Evolutionary conservation across 805 yeast species (phyloP).

Genomic region (Metschnikowia sp.): DNA sequence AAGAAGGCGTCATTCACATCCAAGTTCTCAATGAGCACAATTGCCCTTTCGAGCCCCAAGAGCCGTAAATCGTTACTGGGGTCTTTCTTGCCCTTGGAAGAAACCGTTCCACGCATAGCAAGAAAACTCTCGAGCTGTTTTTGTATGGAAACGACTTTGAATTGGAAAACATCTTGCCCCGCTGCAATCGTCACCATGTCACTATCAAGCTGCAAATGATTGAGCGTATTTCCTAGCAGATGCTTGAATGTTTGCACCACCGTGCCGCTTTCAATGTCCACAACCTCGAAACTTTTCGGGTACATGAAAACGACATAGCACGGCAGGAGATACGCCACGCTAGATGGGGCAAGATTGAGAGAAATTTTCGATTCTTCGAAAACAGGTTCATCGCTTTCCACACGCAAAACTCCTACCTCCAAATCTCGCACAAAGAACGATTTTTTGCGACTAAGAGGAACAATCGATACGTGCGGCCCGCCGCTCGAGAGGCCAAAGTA

Average conservation of each 20-base stretch:
- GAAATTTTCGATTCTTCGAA: constrained; percentile 22
- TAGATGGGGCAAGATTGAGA: constrained; percentile 25
- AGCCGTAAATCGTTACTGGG: constrained; percentile 28
- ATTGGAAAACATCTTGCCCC: constrained; percentile 30
- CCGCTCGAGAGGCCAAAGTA: constrained; percentile 36
- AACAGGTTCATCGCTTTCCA: constrained; percentile 6
- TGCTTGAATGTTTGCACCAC: constrained; percentile 33
- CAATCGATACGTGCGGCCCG: constrained; percentile 26
- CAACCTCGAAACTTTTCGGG: constrained; percentile 31
- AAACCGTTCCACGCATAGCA: constrained; percentile 17
- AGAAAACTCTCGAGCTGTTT: constrained; percentile 38
- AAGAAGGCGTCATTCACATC: constrained; percentile 26
- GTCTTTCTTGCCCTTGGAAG: constrained; percentile 19
- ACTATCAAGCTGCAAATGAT: constrained; percentile 16
- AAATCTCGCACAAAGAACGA: constrained; percentile 33
- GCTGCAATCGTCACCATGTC: constrained; percentile 21
- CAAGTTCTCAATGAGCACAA: constrained; percentile 28
- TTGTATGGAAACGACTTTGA: constrained; percentile 26
- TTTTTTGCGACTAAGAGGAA: constrained; percentile 10
- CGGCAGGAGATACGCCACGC: constrained; percentile 28
- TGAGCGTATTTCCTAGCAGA: constrained; percentile 25
- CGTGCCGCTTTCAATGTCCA: constrained; percentile 35
- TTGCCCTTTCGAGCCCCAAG: constrained; percentile 33
- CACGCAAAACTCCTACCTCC: constrained; percentile 21
- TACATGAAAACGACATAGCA: constrained; percentile 31